Evolutionary conservation across 2,329 filamentous ascomycete genomes (phyloP), one percentile per base, ranked within the genome.

Genomic region (Colletotrichum sp.): DNA sequence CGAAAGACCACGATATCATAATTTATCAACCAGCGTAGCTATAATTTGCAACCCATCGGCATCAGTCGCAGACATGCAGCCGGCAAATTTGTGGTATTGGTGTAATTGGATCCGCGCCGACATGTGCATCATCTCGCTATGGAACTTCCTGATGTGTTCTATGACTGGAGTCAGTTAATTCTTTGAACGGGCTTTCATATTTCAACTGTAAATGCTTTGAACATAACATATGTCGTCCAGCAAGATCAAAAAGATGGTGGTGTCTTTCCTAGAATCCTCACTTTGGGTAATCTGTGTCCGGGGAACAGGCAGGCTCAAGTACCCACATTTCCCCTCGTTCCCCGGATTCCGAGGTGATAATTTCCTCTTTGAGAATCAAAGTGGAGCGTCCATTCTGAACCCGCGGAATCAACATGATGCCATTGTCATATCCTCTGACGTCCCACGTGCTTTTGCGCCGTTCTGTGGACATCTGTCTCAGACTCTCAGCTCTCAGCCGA

Each of bases 351-450:
- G 64, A 73, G 64, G 70, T 30, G 56, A 34, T 62, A 69, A 56
- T 73, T 73, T 18, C 70, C 55, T 32, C 10, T 69, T 73, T 18
- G 21, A 32, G 69, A 28, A 21, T 4, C 34, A 52, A n/a, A 32
- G 55, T 36, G 32, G 70, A 9, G 26, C n/a, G 14, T 14, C 21
- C 21, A 7, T 28, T n/a, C 38, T 14, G 14, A 73, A 30, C 30
- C 70, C 70, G 70, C 70, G 70, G 70, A 30, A 62, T 69, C 55
- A 62, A 13, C 16, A 73, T 73, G 64, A 73, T 69, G 70, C 70
- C 52, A 73, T 69, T 69, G 64, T 13, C n/a, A 30, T 16, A 26
- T 58, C 38, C 38, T 21, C 28, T 21, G 55, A 36, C 7, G 43
- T 58, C 21, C 59, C 69, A 34, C 48, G 10, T 14, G 16, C n/a